phyloP scores from a whole-genome alignment of 345 rosid species.

The Dipteronia sinensis region DNA sequence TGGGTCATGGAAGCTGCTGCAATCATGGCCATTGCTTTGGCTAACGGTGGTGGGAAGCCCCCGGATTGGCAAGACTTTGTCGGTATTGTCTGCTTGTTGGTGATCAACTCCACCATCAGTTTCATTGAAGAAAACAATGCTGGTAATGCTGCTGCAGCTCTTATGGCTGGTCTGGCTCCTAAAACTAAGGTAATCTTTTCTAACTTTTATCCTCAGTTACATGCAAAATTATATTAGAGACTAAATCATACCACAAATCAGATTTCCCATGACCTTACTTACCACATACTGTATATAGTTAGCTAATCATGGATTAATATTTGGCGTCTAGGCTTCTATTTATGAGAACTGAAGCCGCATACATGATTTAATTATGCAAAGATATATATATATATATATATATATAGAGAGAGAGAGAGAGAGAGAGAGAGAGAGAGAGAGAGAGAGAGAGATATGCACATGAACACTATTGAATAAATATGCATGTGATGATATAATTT shows the following conservation, averaged over 20 bases:
- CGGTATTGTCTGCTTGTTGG: constrained; percentile 69
- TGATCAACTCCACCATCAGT: constrained; percentile 84
- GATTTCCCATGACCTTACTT: too few species aligned
- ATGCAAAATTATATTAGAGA: background rate
- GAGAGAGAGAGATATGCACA: background rate
- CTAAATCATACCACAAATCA: background rate
- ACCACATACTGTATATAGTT: background rate
- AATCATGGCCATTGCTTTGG: constrained; percentile 82
- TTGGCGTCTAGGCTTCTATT: background rate
- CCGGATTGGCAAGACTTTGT: constrained; percentile 84
- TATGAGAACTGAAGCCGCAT: too few species aligned
- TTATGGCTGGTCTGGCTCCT: constrained; percentile 79
- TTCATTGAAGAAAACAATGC: constrained; percentile 89
- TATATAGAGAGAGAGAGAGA: background rate
- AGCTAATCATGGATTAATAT: background rate
- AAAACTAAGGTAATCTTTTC: constrained; percentile 60
- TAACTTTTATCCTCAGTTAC: background rate
- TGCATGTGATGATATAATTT: background rate
- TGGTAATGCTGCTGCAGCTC: constrained; percentile 90
- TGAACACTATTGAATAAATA: background rate
- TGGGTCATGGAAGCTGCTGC: constrained; percentile 97
- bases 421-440: background rate
- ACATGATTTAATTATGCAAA: background rate
- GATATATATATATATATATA: too few species aligned
- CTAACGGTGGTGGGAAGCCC: constrained; percentile 70